Evolutionary conservation across 1,284 basidiomycete species (phyloP).

Genomic region (Hemileia vastatrix): DNA sequence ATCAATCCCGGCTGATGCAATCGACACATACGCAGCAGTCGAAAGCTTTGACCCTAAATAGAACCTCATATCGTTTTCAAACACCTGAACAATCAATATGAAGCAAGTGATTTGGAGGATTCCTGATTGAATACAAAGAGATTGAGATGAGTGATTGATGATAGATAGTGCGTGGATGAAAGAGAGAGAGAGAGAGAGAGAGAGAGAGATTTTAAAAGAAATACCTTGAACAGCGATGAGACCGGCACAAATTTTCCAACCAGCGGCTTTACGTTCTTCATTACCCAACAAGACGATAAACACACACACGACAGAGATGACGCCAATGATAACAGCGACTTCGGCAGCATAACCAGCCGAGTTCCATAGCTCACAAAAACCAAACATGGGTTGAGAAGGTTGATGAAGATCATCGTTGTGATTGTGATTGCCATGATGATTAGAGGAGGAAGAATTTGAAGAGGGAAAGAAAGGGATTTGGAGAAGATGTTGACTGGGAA

Average conservation of each 20-base stretch:
- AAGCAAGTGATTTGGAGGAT: conserved; percentile 6
- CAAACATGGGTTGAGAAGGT: no score
- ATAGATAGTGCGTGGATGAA: background rate
- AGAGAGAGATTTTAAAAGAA: background rate
- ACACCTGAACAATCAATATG: conserved; percentile 6
- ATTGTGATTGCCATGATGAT: background rate
- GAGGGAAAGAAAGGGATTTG: background rate
- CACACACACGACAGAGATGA: conserved; percentile 10
- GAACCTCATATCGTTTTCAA: conserved; percentile 11
- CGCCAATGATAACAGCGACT: conserved; percentile 3
- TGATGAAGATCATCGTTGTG: no score
- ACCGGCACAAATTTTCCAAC: conserved; percentile 19
- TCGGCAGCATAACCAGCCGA: conserved; percentile 17
- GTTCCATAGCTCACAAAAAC: conserved; percentile 17
- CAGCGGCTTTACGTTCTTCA: conserved; percentile 1
- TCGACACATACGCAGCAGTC: background rate
- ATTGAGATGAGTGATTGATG: no score
- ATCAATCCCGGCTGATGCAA: background rate
- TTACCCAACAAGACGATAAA: conserved; percentile 14
- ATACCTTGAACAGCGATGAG: conserved; percentile 1
- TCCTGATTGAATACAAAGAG: no score
- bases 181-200: no score
- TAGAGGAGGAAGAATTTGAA: background rate
- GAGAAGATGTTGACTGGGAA: background rate
- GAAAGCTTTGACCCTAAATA: conserved; percentile 8